phyloP scores from a whole-genome alignment of 768 basidiomycete species.

The Psilocybe cubensis region DNA sequence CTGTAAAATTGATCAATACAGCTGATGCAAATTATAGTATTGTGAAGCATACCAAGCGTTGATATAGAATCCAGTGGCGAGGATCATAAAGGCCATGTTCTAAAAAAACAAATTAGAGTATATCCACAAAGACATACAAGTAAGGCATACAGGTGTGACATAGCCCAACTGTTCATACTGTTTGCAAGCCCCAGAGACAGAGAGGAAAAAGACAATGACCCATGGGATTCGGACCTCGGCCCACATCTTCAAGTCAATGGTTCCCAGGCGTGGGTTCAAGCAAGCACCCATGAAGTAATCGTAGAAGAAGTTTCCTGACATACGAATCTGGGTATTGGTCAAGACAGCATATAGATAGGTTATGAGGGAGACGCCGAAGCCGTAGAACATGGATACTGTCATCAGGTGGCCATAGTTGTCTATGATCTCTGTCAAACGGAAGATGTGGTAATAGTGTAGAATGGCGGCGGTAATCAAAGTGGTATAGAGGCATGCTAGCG shows the following conservation, averaged over 20 bases:
- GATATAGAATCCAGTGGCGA: slow-evolving; percentile 95
- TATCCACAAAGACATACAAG: neutral
- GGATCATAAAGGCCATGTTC: slow-evolving; percentile 97
- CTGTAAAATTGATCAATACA: slow-evolving; percentile 36
- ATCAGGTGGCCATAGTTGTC: slow-evolving; percentile 96
- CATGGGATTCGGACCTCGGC: slow-evolving; percentile 96
- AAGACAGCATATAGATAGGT: slow-evolving; percentile 81
- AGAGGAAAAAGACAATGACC: slow-evolving; percentile 93
- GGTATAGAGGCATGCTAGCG: slow-evolving; percentile 80
- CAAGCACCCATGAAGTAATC: slow-evolving; percentile 97
- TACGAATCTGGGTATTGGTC: slow-evolving; percentile 82
- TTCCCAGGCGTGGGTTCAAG: slow-evolving; percentile 91
- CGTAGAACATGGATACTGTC: slow-evolving; percentile 93
- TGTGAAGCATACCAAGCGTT: slow-evolving; percentile 77
- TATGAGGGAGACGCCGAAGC: slow-evolving; percentile 79
- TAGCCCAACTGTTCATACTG: slow-evolving; percentile 93
- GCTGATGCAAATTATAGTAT: neutral
- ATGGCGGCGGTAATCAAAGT: slow-evolving; percentile 75
- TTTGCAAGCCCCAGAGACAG: slow-evolving; percentile 92
- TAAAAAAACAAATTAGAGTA: slow-evolving; percentile 28
- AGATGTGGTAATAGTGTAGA: slow-evolving; percentile 80
- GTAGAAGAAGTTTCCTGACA: slow-evolving; percentile 95
- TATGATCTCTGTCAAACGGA: slow-evolving; percentile 93
- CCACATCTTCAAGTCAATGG: slow-evolving; percentile 98
- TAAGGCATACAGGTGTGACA: slow-evolving; percentile 79